These are phyloP conservation scores for Backusella psychrophila DNA, from an alignment of 192 early-diverging fungal genomes.

Conservation along the genomic window DNA sequence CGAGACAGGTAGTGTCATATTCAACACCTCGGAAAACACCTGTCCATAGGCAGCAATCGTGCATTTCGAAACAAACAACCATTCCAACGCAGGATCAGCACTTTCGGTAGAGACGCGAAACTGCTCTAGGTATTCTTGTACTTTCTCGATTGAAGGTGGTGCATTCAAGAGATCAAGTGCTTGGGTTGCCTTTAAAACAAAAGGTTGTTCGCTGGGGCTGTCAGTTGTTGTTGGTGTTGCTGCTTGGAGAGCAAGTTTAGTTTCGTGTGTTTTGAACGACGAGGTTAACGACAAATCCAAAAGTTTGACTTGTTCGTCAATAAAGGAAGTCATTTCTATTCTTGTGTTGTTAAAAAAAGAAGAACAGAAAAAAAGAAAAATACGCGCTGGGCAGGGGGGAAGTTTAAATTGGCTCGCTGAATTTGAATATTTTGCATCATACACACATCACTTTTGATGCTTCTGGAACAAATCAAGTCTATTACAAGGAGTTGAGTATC, in stretches of 20 bases:
- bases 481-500: not conserved
- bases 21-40: constrained; percentile 53
- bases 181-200: not conserved
- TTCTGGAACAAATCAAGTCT: not conserved
- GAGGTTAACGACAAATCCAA: not conserved
- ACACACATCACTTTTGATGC: not conserved
- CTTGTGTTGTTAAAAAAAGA: not conserved
- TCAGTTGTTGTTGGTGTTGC: not conserved
- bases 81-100: constrained; percentile 28
- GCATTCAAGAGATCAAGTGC: not conserved
- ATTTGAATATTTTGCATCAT: not conserved
- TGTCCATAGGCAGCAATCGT: constrained; percentile 56
- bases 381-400: not conserved
- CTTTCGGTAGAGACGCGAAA: not conserved
- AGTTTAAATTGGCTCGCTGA: not conserved
- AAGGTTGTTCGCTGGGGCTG: not conserved
- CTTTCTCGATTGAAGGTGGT: not conserved
- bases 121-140: constrained; percentile 5
- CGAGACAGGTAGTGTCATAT: constrained; percentile 56
- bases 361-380: not conserved
- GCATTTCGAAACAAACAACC: constrained; percentile 52
- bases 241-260: not conserved
- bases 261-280: not conserved
- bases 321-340: not conserved
- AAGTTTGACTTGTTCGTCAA: not conserved